Evolutionary conservation across 2,329 filamentous ascomycete species (phyloP), one percentile per base, ranked within the genome.

Genomic region (Aquanectria penicillioides): DNA sequence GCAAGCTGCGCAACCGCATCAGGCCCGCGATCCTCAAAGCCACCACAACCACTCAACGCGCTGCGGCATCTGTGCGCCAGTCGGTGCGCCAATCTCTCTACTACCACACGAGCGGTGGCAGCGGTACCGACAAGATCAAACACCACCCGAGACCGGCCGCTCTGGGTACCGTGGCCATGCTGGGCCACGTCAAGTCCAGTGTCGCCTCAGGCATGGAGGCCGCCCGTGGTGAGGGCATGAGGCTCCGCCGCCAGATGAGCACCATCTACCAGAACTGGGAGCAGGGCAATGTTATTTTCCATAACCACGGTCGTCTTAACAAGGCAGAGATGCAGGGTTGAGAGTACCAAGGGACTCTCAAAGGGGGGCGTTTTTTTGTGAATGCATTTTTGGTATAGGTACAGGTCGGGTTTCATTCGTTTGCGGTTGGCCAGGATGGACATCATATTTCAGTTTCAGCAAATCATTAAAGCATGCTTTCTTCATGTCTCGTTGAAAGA

Each of bases 241-340:
- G 62, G 22, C 43, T 66, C n/a, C 57, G 58, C 26, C 64, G 59
- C 33, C 65, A 69, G 22, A 68, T 67, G 49, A 62, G 59, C 52
- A 65, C 65, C 47, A 51, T 69, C 55, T 68, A 69, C 40, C 58
- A 67, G 28, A 59, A 59, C 43, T 64, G 57, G 57, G 67, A 69
- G 33, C 63, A 62, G 23, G 59, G 61, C 6, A 65, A 60, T 41
- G 51, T 52, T 17, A 41, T 66, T 20, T 58, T 65, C 26, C 59
- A 59, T 12, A 60, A 51, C 20, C 36, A 51, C 15, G 56, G 49
- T n/a, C 57, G 57, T 15, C 17, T 57, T 13, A 41, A 56, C 23
- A 50, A 52, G 38, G 38, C 6, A 15, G 33, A 36, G 33, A 36
- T 10, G 13, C n/a, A n/a, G n/a, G n/a, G n/a, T n/a, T n/a, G n/a